A percentile compares a stretch with the other conserved stretches of the same genome.
These are phyloP conservation scores for Friedmanniomyces endolithicus DNA, from an alignment of 495 filamentous ascomycete species.

Conservation along the genomic window DNA sequence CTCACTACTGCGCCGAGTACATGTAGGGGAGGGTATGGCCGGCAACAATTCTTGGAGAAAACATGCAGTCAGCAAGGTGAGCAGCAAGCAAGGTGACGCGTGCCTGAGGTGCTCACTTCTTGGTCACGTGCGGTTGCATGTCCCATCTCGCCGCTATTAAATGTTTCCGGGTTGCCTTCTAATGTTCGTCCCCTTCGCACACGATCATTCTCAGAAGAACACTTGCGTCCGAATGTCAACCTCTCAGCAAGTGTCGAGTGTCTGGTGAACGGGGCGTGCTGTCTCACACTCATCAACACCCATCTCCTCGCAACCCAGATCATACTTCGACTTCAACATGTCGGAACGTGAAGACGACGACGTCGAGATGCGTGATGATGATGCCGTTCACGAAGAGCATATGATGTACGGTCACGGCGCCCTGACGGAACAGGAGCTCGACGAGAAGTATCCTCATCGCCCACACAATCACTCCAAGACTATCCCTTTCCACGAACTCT, in stretches of 20 bases:
- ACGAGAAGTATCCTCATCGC: conserved; percentile 72
- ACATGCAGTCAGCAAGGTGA: not conserved
- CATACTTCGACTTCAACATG: conserved; percentile 17
- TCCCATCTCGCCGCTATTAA: no score
- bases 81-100: no score
- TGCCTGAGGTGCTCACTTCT: no score
- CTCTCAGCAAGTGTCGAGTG: no score
- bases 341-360: conserved; percentile 20
- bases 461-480: conserved; percentile 70
- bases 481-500: conserved; percentile 72
- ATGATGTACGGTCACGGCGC: conserved; percentile 33
- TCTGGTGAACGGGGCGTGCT: no score
- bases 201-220: no score
- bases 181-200: no score
- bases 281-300: no score
- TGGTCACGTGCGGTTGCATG: no score
- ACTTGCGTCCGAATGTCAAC: no score
- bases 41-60: not conserved
- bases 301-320: no score
- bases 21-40: not conserved
- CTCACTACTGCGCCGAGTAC: not conserved
- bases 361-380: conserved; percentile 25
- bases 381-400: conserved; percentile 28
- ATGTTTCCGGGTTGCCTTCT: no score
- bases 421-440: conserved; percentile 42